Conservation (phyloP, 148 eudicot species). For the Spergularia bocconei region DNA sequence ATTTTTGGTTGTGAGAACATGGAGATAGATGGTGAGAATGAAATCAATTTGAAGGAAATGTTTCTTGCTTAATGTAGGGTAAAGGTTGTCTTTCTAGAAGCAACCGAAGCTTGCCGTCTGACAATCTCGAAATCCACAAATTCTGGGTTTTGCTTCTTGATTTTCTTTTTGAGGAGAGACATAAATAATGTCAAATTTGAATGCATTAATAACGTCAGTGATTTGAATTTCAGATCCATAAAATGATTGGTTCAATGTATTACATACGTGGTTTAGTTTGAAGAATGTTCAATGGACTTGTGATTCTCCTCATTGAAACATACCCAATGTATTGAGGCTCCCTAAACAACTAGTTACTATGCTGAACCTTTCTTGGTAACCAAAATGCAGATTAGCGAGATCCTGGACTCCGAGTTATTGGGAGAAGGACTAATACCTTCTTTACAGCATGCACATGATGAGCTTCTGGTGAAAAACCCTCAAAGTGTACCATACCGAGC, state of each 20-base stretch:
- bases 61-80: not conserved
- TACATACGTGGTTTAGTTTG: not conserved
- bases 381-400: conserved; percentile 76
- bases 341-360: not conserved
- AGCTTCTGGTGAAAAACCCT: conserved; percentile 65
- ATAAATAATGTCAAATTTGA: not conserved
- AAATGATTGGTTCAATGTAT: not conserved
- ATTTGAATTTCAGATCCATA: not conserved
- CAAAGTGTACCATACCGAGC: conserved; percentile 75
- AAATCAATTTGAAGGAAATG: not conserved
- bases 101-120: not conserved
- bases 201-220: not conserved
- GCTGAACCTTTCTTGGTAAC: not conserved
- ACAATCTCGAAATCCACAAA: not conserved
- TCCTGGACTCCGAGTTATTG: conserved; percentile 86
- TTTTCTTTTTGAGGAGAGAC: not conserved
- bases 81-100: conserved; percentile 8
- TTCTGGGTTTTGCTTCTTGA: conserved; percentile 4
- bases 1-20: conserved; percentile 2
- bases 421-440: conserved; percentile 94
- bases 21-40: not conserved
- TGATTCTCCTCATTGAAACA: not conserved
- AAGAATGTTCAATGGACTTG: not conserved
- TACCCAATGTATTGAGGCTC: not conserved
- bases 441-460: conserved; percentile 87